These are phyloP conservation scores for Perkinsus marinus DNA, from an alignment of 169 alveolate genomes.

Conservation along the genomic window DNA sequence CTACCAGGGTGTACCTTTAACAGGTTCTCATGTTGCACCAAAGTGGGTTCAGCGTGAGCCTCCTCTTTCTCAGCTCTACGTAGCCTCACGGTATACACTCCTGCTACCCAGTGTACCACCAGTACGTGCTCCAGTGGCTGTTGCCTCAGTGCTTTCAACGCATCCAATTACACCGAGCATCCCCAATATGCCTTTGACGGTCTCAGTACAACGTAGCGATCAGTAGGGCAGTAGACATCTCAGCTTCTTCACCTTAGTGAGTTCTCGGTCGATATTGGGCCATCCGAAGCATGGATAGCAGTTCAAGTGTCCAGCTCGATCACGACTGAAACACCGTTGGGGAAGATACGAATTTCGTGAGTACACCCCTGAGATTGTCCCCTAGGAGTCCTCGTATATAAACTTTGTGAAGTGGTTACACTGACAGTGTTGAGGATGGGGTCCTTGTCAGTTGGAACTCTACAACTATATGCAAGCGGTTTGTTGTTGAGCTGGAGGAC, in stretches of 20 bases:
- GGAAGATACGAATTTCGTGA: not conserved
- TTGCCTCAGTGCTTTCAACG: not conserved
- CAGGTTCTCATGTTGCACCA: not conserved
- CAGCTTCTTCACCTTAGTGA: not conserved
- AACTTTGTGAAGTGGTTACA: not conserved
- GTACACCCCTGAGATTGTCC: too few relatives aligned
- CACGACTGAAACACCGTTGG: not conserved
- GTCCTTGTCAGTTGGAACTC: not conserved
- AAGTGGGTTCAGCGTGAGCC: not conserved
- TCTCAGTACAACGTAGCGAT: not conserved
- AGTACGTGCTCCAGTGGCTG: not conserved
- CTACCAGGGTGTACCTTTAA: not conserved
- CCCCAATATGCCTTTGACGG: not conserved
- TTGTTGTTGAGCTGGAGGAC: not conserved
- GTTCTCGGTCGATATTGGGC: not conserved
- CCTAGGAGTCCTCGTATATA: too few relatives aligned
- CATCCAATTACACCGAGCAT: not conserved
- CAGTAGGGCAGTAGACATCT: not conserved
- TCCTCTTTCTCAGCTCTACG: not conserved
- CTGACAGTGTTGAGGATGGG: too few relatives aligned
- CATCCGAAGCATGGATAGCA: not conserved
- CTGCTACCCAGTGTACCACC: not conserved
- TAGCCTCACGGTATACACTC: not conserved
- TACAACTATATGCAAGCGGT: not conserved
- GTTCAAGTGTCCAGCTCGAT: not conserved